phyloP scores from a whole-genome alignment of 306 rosid genomes.

The Quercus agrifolia region DNA sequence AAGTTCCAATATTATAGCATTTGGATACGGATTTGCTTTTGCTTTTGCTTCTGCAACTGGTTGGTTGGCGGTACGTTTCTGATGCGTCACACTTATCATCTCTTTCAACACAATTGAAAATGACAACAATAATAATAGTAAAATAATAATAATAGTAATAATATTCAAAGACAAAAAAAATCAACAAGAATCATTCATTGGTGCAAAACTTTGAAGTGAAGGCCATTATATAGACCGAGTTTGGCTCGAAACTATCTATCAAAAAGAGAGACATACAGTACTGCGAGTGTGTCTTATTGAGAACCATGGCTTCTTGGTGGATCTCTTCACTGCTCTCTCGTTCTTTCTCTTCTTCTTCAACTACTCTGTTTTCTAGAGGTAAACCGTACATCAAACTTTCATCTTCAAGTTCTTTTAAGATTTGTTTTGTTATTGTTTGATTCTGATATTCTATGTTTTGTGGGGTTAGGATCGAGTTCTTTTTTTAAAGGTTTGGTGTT shows the following conservation, averaged over 20 bases:
- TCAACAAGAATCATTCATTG: too few species aligned
- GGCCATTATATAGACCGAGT: too few species aligned
- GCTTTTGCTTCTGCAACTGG: too few species aligned
- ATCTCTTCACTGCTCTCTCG: constrained; percentile 48
- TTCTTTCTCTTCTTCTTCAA: constrained; percentile 43
- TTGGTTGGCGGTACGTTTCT: background rate
- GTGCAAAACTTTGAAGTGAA: too few species aligned
- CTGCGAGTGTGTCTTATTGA: background rate
- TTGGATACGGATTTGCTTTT: too few species aligned
- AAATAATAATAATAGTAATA: background rate
- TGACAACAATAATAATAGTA: background rate
- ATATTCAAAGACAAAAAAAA: too few species aligned
- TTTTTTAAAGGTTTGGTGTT: background rate
- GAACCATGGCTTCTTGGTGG: constrained; percentile 56
- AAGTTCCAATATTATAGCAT: too few species aligned
- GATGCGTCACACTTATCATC: background rate
- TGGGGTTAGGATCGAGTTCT: background rate
- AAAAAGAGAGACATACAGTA: background rate
- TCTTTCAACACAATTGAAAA: background rate
- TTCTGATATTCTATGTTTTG: background rate
- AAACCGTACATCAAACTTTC: background rate
- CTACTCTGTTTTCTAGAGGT: constrained; percentile 48
- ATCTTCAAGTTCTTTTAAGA: background rate
- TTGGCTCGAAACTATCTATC: background rate
- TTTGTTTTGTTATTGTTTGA: too few species aligned